phyloP scores from a whole-genome alignment of 1,284 basidiomycete species.

The Melampsora abietis-canadensis region DNA sequence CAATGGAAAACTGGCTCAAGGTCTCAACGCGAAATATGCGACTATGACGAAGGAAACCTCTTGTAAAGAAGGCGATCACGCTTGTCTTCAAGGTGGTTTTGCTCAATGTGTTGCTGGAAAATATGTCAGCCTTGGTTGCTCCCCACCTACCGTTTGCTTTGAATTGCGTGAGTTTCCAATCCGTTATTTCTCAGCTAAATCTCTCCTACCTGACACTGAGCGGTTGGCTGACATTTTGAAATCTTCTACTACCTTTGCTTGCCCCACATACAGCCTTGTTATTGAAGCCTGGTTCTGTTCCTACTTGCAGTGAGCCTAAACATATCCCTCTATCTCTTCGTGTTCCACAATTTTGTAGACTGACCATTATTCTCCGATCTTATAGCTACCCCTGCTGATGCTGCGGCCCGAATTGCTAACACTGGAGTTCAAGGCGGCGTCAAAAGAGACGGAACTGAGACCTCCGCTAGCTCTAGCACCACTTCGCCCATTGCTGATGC shows the following conservation, averaged over 20 bases:
- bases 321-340: neutral
- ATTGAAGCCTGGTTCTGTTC: constrained; percentile 27
- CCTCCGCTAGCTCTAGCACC: neutral
- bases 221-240: neutral
- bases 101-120: constrained; percentile 38
- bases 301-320: constrained; percentile 24
- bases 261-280: constrained; percentile 17
- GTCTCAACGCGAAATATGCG: constrained; percentile 36
- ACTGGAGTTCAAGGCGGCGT: neutral
- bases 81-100: constrained; percentile 36
- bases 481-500: neutral
- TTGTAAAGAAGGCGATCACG: constrained; percentile 31
- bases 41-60: constrained; percentile 22
- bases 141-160: constrained; percentile 21
- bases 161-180: constrained; percentile 33
- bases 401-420: neutral
- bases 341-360: neutral
- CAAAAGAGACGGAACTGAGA: too few relatives aligned
- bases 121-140: constrained; percentile 27
- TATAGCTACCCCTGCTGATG: constrained; percentile 29
- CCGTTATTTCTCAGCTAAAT: neutral
- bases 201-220: neutral
- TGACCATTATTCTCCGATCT: neutral
- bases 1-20: constrained; percentile 35
- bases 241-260: too few relatives aligned